These are phyloP conservation scores for Orbilia ellipsospora DNA, from an alignment of 2,329 filamentous ascomycete species.

Conservation along the genomic window DNA sequence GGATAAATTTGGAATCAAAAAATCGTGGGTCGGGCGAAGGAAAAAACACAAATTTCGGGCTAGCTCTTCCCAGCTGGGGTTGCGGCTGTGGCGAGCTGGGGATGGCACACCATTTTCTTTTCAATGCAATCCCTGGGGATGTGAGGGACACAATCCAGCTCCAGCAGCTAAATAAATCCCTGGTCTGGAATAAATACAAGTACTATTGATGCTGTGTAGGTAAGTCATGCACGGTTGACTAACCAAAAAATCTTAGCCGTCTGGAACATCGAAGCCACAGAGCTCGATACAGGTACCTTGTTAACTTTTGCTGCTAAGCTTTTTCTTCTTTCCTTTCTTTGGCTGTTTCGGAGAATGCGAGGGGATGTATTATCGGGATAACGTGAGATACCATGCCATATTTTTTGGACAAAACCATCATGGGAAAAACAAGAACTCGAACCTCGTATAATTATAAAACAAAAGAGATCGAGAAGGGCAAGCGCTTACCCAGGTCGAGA, in stretches of 20 bases:
- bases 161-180: too few relatives aligned
- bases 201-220: too few relatives aligned
- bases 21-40: neutral
- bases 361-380: conserved; percentile 17
- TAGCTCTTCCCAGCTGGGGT: neutral
- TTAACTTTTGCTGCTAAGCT: too few relatives aligned
- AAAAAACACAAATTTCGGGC: conserved; percentile 26
- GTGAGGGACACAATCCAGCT: too few relatives aligned
- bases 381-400: conserved; percentile 29
- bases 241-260: too few relatives aligned
- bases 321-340: too few relatives aligned
- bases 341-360: conserved; percentile 48
- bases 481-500: too few relatives aligned
- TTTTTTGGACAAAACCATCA: too few relatives aligned
- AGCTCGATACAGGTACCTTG: neutral
- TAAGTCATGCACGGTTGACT: too few relatives aligned
- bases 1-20: conserved; percentile 41
- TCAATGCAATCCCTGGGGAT: neutral
- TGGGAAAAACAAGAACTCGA: too few relatives aligned
- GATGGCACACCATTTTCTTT: neutral
- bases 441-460: conserved; percentile 1
- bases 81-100: conserved; percentile 30
- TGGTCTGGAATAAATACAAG: too few relatives aligned
- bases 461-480: neutral
- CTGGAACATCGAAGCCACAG: conserved; percentile 4